These are phyloP conservation scores for Venturia effusa DNA, from an alignment of 2,329 filamentous ascomycete genomes.

Conservation along the genomic window DNA sequence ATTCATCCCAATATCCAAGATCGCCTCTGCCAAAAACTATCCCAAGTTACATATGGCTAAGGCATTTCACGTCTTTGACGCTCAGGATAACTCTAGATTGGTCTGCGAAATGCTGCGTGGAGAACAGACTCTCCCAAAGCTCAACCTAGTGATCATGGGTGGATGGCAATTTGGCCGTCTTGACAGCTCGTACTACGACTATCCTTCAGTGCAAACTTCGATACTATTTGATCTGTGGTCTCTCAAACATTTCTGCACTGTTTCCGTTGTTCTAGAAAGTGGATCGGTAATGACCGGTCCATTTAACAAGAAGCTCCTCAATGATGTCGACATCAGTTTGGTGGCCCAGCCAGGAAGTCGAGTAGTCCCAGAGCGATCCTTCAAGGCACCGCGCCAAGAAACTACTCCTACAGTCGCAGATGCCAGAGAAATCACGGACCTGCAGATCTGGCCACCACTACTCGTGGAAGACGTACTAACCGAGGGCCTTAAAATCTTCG, in stretches of 20 bases:
- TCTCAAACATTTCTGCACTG: background rate
- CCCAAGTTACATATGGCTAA: slow-evolving; percentile 1
- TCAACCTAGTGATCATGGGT: background rate
- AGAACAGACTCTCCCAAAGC: background rate
- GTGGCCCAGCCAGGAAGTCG: background rate
- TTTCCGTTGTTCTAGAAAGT: background rate
- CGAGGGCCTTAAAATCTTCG: background rate
- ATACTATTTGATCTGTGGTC: background rate
- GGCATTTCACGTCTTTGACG: background rate
- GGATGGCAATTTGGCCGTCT: background rate
- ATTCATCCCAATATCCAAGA: too few relatives aligned
- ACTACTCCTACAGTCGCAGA: background rate
- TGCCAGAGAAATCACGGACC: background rate
- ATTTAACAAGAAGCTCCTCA: background rate
- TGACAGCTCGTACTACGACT: background rate
- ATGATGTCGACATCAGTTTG: background rate
- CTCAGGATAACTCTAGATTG: background rate
- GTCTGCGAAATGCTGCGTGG: background rate
- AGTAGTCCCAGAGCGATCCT: background rate
- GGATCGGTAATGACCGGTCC: background rate
- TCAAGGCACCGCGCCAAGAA: background rate
- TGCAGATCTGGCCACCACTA: background rate
- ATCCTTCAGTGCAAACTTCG: background rate
- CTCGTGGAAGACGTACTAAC: background rate
- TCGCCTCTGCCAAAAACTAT: background rate